A percentile compares a stretch with the other conserved stretches of the same genome.
These are phyloP conservation scores for Salix koriyanagi DNA, from an alignment of 345 rosid genomes.

Conservation along the genomic window DNA sequence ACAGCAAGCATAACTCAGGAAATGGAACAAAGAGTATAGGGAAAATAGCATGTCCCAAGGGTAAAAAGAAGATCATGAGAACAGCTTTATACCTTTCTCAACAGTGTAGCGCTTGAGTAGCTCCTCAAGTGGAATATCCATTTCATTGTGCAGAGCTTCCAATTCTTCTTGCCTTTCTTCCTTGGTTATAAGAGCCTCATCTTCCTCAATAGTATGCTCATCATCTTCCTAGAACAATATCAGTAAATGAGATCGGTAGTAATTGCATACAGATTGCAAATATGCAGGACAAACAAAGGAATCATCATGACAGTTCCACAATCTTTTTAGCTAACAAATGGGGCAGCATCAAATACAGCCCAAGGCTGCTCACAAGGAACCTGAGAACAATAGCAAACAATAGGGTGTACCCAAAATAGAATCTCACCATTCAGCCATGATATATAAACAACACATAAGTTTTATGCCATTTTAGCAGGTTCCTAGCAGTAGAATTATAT, in stretches of 20 bases:
- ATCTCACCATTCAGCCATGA: background rate
- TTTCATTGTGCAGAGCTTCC: slow-evolving; percentile 75
- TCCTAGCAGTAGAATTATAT: background rate
- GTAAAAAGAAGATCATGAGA: background rate
- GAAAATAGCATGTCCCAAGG: background rate
- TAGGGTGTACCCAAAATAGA: background rate
- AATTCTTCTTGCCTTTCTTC: slow-evolving; percentile 89
- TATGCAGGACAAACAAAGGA: background rate
- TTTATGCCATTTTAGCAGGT: background rate
- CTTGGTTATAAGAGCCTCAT: slow-evolving; percentile 77
- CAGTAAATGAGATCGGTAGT: slow-evolving; percentile 1
- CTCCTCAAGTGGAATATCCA: slow-evolving; percentile 85
- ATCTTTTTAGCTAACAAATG: background rate
- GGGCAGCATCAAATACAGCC: background rate
- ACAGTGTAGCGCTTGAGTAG: slow-evolving; percentile 60
- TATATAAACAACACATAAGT: background rate
- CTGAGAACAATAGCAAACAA: background rate
- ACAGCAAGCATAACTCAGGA: background rate
- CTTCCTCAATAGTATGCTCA: slow-evolving; percentile 92
- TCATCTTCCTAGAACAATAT: slow-evolving; percentile 86
- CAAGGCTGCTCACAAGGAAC: background rate
- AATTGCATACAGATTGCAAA: background rate
- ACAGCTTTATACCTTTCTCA: slow-evolving; percentile 40
- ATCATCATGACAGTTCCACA: background rate
- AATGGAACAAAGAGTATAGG: background rate